Conservation (phyloP, 352 stramenopile genomes). For the Phytophthora syringae region DNA sequence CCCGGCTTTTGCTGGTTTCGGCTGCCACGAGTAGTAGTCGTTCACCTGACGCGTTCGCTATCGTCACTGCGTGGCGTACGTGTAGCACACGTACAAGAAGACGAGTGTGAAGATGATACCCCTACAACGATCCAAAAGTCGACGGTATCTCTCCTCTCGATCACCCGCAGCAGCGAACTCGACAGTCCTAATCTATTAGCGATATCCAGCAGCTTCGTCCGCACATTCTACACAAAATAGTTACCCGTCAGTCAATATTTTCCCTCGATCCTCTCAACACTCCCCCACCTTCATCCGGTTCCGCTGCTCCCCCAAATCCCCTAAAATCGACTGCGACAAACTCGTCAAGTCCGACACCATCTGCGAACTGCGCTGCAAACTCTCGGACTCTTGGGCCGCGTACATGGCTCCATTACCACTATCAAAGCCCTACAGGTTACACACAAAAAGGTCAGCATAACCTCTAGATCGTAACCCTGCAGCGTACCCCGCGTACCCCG, state of each 20-base stretch:
- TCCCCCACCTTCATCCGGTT: constrained; percentile 64
- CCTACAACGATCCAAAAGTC: constrained; percentile 88
- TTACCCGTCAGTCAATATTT: constrained; percentile 4
- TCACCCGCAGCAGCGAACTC: constrained; percentile 81
- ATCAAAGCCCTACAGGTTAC: constrained; percentile 70
- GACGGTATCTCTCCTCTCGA: constrained; percentile 81
- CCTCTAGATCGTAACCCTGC: background rate
- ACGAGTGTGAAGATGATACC: constrained; percentile 86
- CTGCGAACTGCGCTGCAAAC: constrained; percentile 73
- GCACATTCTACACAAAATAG: constrained; percentile 52
- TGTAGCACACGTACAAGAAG: constrained; percentile 81
- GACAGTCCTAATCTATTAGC: constrained; percentile 86
- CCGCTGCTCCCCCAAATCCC: constrained; percentile 74
- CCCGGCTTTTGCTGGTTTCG: no score
- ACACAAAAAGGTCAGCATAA: background rate
- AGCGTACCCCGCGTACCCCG: constrained; percentile 25
- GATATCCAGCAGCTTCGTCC: constrained; percentile 83
- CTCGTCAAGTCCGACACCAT: constrained; percentile 86
- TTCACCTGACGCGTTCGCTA: no score
- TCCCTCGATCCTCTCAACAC: background rate
- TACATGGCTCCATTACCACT: constrained; percentile 76
- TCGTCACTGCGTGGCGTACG: constrained; percentile 61
- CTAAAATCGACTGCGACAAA: constrained; percentile 75
- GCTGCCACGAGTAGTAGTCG: no score
- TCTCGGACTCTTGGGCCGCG: constrained; percentile 80